Conservation (phyloP, 73 alveolate species). For the Paramecium primaurelia region DNA sequence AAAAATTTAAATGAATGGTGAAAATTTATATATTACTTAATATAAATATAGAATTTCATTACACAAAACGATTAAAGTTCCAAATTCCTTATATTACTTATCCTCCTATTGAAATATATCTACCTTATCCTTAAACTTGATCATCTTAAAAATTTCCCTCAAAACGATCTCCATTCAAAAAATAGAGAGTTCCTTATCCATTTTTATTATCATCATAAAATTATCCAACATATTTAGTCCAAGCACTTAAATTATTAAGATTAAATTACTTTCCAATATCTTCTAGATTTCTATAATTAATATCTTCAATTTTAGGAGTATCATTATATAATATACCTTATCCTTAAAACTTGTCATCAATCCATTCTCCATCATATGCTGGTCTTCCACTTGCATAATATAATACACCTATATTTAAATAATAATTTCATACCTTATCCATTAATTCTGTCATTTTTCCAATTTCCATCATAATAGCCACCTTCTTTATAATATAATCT, state of each 20-base stretch:
- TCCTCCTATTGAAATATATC: constrained; percentile 31
- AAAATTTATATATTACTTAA: neutral
- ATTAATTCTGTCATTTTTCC: constrained; percentile 50
- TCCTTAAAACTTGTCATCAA: constrained; percentile 57
- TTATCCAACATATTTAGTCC: constrained; percentile 61
- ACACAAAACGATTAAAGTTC: constrained; percentile 28
- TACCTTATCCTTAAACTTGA: constrained; percentile 46
- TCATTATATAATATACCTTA: constrained; percentile 54
- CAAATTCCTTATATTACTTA: constrained; percentile 50
- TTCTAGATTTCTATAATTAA: constrained; percentile 41
- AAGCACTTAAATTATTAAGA: neutral
- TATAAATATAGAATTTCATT: neutral
- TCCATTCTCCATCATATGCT: constrained; percentile 66
- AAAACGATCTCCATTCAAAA: constrained; percentile 58
- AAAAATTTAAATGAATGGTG: neutral
- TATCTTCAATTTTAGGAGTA: neutral
- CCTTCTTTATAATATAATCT: constrained; percentile 56
- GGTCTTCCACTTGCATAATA: constrained; percentile 65
- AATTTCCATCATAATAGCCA: constrained; percentile 57
- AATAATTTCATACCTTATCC: constrained; percentile 1
- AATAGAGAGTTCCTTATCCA: constrained; percentile 48
- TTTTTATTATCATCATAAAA: constrained; percentile 57
- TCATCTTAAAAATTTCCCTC: constrained; percentile 53
- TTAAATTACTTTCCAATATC: constrained; percentile 30
- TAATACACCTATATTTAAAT: neutral